Percentiles rank a stretch among this genome's conserved stretches.
Evolutionary conservation across 345 rosid genomes (phyloP).

Genomic region (Eucalyptus decipiens): DNA sequence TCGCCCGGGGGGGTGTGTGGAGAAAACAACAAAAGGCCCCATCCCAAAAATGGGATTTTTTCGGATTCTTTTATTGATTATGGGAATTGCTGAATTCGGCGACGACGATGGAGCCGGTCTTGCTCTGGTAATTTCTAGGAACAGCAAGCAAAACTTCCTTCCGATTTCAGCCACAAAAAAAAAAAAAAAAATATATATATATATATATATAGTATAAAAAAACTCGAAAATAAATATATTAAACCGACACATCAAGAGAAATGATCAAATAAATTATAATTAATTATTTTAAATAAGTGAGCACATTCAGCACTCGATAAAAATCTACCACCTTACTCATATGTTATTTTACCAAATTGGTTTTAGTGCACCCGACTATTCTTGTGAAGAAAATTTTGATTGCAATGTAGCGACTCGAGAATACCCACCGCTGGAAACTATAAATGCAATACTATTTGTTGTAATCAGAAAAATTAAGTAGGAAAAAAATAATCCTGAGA

Average conservation of each 20-base stretch:
- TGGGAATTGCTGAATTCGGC: not conserved
- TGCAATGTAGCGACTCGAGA: not conserved
- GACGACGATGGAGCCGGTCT: not conserved
- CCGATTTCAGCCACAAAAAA: not conserved
- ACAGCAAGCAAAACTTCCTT: not conserved
- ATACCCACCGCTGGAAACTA: not conserved
- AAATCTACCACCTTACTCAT: not conserved
- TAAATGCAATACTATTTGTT: not conserved
- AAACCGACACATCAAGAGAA: fast-evolving
- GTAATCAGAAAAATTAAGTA: too few relatives aligned
- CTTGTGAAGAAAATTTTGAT: not conserved
- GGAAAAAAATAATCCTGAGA: not conserved
- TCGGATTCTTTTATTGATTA: not conserved
- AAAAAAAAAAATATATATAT: too few relatives aligned
- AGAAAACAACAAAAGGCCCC: not conserved
- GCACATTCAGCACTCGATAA: fast-evolving
- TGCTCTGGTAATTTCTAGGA: not conserved
- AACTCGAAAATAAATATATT: not conserved
- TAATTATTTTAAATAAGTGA: not conserved
- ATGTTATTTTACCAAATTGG: not conserved
- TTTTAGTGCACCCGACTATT: not conserved
- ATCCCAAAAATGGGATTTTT: not conserved
- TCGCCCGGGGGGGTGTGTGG: not conserved
- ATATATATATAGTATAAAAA: not conserved
- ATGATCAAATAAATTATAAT: not conserved